Conservation (phyloP, 2,329 filamentous ascomycete genomes). For the Ustulina deusta region DNA sequence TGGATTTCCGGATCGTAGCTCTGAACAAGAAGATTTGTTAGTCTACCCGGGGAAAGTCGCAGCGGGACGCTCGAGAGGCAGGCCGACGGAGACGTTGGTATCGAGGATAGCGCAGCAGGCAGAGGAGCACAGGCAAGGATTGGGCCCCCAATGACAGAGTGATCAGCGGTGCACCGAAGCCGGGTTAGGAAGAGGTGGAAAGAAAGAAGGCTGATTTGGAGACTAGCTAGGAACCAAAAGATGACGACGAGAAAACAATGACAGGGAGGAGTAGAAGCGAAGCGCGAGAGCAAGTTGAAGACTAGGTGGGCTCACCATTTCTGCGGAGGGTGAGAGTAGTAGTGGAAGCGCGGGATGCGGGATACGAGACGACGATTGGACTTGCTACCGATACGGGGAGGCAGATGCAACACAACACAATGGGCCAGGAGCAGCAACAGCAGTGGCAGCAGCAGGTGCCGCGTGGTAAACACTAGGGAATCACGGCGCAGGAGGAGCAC, state of each 20-base stretch:
- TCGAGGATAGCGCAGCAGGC: constrained; percentile 6
- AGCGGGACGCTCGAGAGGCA: background rate
- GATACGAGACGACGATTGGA: constrained; percentile 10
- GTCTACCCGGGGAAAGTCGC: constrained; percentile 28
- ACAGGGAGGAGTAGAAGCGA: constrained; percentile 11
- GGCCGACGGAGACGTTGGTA: background rate
- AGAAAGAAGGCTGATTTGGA: constrained; percentile 8
- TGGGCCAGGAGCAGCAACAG: constrained; percentile 1
- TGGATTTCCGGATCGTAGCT: constrained; percentile 64
- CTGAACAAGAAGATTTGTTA: constrained; percentile 51
- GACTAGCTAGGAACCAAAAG: constrained; percentile 12
- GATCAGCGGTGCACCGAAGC: constrained; percentile 9
- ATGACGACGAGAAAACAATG: constrained; percentile 21
- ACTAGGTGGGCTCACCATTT: constrained; percentile 40
- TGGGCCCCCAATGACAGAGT: constrained; percentile 5
- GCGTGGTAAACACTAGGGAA: constrained; percentile 13
- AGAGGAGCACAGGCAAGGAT: constrained; percentile 6
- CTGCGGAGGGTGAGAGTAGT: constrained; percentile 27
- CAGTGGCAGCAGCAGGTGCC: constrained; percentile 13
- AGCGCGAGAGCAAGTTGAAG: constrained; percentile 16
- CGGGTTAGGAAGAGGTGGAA: constrained; percentile 15
- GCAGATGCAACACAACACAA: background rate
- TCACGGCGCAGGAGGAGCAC: constrained; percentile 13
- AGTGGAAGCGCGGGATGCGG: constrained; percentile 10
- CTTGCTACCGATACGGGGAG: constrained; percentile 6